phyloP scores from a whole-genome alignment of 805 yeast genomes.

The Huiozyma sinensis region DNA sequence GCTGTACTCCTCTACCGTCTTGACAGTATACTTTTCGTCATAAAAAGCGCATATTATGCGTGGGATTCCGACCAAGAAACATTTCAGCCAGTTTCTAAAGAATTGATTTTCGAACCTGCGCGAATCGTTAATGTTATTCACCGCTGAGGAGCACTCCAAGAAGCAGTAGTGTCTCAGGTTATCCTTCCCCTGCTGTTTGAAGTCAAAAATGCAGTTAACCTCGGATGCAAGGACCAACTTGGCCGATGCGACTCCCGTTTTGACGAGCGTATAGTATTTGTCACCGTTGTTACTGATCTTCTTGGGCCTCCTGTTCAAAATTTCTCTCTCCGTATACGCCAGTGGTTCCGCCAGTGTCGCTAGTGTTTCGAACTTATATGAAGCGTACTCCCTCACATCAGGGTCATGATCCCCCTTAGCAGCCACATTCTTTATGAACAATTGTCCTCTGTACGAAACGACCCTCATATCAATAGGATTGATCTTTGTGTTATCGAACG shows the following conservation, averaged over 20 bases:
- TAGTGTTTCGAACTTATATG: slow-evolving; percentile 78
- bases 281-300: slow-evolving; percentile 56
- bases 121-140: slow-evolving; percentile 48
- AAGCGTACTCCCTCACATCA: slow-evolving; percentile 41
- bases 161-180: slow-evolving; percentile 72
- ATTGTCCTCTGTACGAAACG: slow-evolving; percentile 63
- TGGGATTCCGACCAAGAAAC: slow-evolving; percentile 80
- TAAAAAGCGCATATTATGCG: slow-evolving; percentile 77
- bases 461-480: slow-evolving; percentile 51
- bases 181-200: slow-evolving; percentile 37
- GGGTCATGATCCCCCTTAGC: slow-evolving; percentile 17
- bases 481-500: slow-evolving; percentile 42
- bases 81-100: slow-evolving; percentile 84
- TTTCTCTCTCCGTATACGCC: slow-evolving; percentile 52
- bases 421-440: slow-evolving; percentile 46
- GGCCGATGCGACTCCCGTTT: slow-evolving; percentile 71
- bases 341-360: slow-evolving; percentile 72
- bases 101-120: slow-evolving; percentile 65
- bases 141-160: slow-evolving; percentile 57
- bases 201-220: slow-evolving; percentile 85
- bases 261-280: slow-evolving; percentile 72
- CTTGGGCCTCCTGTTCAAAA: slow-evolving; percentile 56
- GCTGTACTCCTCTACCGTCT: slow-evolving; percentile 60
- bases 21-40: slow-evolving; percentile 55
- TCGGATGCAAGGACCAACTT: slow-evolving; percentile 74